Conservation (phyloP, 2,329 filamentous ascomycete genomes). For the Trichoderma atrobrunneum region DNA sequence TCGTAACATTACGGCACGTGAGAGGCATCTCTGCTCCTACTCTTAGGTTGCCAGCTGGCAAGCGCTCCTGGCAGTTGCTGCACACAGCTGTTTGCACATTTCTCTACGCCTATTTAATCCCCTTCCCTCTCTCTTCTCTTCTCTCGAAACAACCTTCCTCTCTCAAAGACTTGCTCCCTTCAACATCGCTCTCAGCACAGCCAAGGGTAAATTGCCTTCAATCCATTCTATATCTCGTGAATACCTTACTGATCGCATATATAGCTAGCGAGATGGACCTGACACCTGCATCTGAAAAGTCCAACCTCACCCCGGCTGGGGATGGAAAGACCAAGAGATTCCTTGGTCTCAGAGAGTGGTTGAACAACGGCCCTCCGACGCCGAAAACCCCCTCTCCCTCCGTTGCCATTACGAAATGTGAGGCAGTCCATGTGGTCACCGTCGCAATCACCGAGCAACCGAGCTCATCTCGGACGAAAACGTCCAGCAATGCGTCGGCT, state of each 20-base stretch:
- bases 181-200: background rate
- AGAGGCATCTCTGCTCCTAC: background rate
- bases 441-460: background rate
- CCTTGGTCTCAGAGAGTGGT: background rate
- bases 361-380: background rate
- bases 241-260: background rate
- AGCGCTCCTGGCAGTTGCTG: background rate
- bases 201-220: background rate
- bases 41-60: slow-evolving; percentile 6
- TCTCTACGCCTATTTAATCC: background rate
- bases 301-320: background rate
- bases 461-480: background rate
- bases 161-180: background rate
- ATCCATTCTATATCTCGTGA: background rate
- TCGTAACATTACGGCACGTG: slow-evolving; percentile 4
- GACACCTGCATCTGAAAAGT: background rate
- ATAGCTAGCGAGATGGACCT: background rate
- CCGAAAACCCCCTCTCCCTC: background rate
- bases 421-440: background rate
- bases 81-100: background rate
- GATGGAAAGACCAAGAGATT: background rate
- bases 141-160: background rate
- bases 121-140: background rate
- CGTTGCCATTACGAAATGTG: background rate
- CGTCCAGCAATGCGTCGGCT: background rate